These are phyloP conservation scores for Diaporthe velutina DNA, from an alignment of 2,329 filamentous ascomycete species.

Conservation along the genomic window DNA sequence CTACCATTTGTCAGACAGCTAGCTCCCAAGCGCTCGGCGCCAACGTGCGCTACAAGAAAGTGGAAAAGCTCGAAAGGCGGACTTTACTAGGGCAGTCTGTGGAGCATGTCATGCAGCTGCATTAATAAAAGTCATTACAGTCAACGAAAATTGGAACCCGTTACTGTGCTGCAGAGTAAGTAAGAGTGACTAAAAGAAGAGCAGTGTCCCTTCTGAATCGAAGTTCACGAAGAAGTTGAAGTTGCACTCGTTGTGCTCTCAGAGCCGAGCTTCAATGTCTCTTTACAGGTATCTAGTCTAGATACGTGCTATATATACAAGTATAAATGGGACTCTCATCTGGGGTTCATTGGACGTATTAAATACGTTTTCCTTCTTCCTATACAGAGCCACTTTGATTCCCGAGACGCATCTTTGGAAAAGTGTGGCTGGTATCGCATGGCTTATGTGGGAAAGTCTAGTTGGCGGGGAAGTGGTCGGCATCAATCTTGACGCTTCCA, in stretches of 20 bases:
- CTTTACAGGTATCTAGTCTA: no score
- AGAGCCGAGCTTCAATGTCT: not conserved
- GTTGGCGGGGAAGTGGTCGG: slow-evolving; percentile 6
- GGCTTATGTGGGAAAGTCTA: not conserved
- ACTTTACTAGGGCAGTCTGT: not conserved
- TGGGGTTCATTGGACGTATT: not conserved
- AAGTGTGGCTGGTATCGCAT: no score
- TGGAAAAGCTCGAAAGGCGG: no score
- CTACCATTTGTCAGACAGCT: not conserved
- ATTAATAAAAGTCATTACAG: not conserved
- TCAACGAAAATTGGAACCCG: not conserved
- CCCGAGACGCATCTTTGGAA: not conserved
- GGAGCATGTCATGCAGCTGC: not conserved
- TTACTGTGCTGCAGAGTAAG: no score
- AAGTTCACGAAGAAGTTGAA: not conserved
- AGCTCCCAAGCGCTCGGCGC: not conserved
- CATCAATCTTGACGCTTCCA: slow-evolving; percentile 16
- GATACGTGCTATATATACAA: not conserved
- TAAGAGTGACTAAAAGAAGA: no score
- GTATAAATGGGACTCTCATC: not conserved
- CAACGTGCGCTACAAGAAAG: not conserved
- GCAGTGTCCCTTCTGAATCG: not conserved
- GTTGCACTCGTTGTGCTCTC: not conserved
- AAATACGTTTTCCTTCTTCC: not conserved
- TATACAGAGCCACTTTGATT: not conserved